phyloP scores from a whole-genome alignment of 2,329 filamentous ascomycete species.

The Fusarium graminum region DNA sequence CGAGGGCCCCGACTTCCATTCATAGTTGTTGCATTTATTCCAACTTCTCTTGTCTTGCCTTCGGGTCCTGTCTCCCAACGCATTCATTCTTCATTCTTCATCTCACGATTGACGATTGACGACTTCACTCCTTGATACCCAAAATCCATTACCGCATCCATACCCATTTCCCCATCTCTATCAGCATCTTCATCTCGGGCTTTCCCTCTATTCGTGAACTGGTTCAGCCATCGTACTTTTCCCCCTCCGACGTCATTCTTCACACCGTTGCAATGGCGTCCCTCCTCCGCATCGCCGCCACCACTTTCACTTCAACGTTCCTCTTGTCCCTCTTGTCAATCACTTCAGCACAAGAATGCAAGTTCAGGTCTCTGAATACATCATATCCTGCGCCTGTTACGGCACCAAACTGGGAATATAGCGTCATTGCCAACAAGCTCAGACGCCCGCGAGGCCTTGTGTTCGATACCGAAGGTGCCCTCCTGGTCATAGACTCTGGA shows the following conservation, averaged over 20 bases:
- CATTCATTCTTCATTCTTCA: background rate
- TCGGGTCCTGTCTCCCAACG: conserved; percentile 3
- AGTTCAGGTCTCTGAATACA: conserved; percentile 51
- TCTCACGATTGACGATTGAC: conserved; percentile 9
- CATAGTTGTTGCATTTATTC: background rate
- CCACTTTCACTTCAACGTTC: conserved; percentile 18
- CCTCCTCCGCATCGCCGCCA: conserved; percentile 25
- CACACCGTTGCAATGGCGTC: conserved; percentile 28
- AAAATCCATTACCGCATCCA: background rate
- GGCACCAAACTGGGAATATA: conserved; percentile 59
- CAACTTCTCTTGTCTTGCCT: background rate
- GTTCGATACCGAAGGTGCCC: conserved; percentile 60
- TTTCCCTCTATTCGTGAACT: background rate
- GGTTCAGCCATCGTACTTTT: background rate
- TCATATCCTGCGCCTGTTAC: conserved; percentile 55
- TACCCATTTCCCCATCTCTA: background rate
- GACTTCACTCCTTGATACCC: conserved; percentile 12
- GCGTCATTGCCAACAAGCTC: conserved; percentile 59
- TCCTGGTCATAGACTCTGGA: conserved; percentile 61
- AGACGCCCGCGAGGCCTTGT: conserved; percentile 59
- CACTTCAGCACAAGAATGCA: conserved; percentile 25
- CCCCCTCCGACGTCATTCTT: conserved; percentile 8
- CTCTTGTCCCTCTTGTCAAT: conserved; percentile 18
- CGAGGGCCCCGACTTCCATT: conserved; percentile 11
- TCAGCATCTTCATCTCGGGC: background rate